Conservation (phyloP, 129 eudicot genomes). For the Logfia minima region DNA sequence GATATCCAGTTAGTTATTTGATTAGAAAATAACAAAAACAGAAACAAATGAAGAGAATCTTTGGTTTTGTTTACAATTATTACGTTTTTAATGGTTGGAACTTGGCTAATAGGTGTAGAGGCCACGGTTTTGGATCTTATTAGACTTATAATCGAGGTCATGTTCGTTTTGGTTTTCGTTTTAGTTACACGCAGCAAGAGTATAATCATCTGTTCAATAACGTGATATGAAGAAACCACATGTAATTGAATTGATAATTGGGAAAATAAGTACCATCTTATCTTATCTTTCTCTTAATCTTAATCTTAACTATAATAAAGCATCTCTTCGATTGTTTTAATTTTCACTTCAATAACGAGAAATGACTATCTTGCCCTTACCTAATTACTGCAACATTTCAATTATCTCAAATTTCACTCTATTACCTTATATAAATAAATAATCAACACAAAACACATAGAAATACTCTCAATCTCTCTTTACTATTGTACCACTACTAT, state of each 20-base stretch:
- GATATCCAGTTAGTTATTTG: conserved; percentile 36
- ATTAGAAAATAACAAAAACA: conserved; percentile 31
- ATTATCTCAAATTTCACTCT: too few species aligned
- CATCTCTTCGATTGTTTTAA: too few species aligned
- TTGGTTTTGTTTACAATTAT: conserved; percentile 33
- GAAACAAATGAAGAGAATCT: conserved; percentile 46
- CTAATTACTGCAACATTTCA: too few species aligned
- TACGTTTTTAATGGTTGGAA: conserved; percentile 27
- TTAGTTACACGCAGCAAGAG: background rate
- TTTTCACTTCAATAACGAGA: too few species aligned
- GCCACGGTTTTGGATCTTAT: conserved; percentile 38
- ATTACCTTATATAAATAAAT: too few species aligned
- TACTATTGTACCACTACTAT: too few species aligned
- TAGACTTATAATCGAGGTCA: conserved; percentile 25
- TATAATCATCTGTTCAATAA: conserved; percentile 16
- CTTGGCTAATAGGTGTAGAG: conserved; percentile 30
- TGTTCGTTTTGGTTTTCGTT: conserved; percentile 12
- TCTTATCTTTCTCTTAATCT: too few species aligned
- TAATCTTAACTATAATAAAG: too few species aligned
- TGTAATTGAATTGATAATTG: background rate
- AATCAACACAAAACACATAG: too few species aligned
- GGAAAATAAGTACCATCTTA: too few species aligned
- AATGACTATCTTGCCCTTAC: too few species aligned
- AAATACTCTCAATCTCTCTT: too few species aligned
- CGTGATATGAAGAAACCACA: conserved; percentile 11